Evolutionary conservation across 2,329 filamentous ascomycete genomes (phyloP).

Genomic region (Cadophora gregata): DNA sequence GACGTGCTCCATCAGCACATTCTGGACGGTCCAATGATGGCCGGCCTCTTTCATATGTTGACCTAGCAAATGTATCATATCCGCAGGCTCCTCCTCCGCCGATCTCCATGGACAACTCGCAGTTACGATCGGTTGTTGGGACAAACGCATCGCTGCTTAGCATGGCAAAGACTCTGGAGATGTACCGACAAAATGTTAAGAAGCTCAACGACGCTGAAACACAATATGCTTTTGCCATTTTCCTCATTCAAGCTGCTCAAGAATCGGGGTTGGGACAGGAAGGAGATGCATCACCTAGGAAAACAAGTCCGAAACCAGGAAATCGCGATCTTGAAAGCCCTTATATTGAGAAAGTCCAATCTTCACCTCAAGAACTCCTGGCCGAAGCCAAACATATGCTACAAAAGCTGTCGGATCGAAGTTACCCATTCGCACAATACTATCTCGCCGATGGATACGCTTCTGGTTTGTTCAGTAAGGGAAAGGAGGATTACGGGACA

Average conservation of each 20-base stretch:
- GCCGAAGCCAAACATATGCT: constrained; percentile 89
- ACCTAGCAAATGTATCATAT: constrained; percentile 60
- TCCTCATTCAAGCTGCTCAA: constrained; percentile 87
- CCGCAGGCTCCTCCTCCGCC: constrained; percentile 45
- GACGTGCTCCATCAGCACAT: constrained; percentile 41
- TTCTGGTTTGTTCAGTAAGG: constrained; percentile 93
- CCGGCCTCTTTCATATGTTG: constrained; percentile 47
- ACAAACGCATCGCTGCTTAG: constrained; percentile 90
- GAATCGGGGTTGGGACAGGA: constrained; percentile 69
- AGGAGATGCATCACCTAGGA: constrained; percentile 42
- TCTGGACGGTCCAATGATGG: constrained; percentile 41
- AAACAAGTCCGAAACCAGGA: constrained; percentile 51
- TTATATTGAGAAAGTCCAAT: constrained; percentile 52
- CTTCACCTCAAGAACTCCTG: constrained; percentile 71
- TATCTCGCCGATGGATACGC: constrained; percentile 95
- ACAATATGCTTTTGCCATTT: constrained; percentile 96
- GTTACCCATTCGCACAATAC: constrained; percentile 97
- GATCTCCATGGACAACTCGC: constrained; percentile 74
- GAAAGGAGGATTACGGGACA: constrained; percentile 87
- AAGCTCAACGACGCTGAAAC: constrained; percentile 91
- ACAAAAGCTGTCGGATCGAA: constrained; percentile 82
- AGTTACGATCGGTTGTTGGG: constrained; percentile 79
- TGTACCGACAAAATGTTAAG: constrained; percentile 97
- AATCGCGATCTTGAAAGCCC: constrained; percentile 55
- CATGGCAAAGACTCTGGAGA: constrained; percentile 91